Evolutionary conservation across 2,329 filamentous ascomycete genomes (phyloP).

Genomic region (Neofusicoccum umdonicola): DNA sequence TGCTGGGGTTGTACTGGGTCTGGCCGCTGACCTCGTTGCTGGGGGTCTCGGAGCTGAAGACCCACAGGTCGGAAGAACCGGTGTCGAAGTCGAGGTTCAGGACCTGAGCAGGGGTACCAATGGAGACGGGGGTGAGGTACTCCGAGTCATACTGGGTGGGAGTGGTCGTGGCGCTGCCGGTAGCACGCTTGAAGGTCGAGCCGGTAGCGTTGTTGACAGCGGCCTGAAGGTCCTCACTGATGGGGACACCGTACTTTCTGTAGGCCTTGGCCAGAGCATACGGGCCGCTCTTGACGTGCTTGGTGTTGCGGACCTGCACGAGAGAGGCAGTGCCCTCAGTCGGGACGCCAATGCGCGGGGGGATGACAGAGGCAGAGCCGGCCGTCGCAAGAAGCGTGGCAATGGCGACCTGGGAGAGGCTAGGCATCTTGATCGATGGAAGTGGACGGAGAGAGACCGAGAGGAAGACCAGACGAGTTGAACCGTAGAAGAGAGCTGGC

Average conservation of each 20-base stretch:
- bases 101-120: constrained; percentile 46
- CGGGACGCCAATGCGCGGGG: background rate
- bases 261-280: constrained; percentile 39
- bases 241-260: constrained; percentile 36
- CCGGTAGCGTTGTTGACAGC: constrained; percentile 23
- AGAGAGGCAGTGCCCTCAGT: constrained; percentile 17
- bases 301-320: constrained; percentile 30
- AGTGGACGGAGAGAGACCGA: background rate
- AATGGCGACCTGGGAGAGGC: background rate
- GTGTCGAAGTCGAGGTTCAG: constrained; percentile 70
- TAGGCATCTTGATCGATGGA: background rate
- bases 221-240: constrained; percentile 28
- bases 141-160: constrained; percentile 27
- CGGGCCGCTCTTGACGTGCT: constrained; percentile 38
- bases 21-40: constrained; percentile 45
- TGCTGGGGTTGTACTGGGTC: constrained; percentile 54
- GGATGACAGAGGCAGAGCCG: background rate
- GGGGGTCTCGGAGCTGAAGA: background rate
- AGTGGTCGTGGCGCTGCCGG: constrained; percentile 27
- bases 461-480: background rate
- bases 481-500: background rate
- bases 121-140: constrained; percentile 54
- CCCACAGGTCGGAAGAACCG: constrained; percentile 64
- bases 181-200: constrained; percentile 24
- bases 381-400: constrained; percentile 1